A percentile compares a stretch with the other conserved stretches of the same genome.
Conservation (phyloP, 345 rosid species). For the Hirschfeldia incana region DNA sequence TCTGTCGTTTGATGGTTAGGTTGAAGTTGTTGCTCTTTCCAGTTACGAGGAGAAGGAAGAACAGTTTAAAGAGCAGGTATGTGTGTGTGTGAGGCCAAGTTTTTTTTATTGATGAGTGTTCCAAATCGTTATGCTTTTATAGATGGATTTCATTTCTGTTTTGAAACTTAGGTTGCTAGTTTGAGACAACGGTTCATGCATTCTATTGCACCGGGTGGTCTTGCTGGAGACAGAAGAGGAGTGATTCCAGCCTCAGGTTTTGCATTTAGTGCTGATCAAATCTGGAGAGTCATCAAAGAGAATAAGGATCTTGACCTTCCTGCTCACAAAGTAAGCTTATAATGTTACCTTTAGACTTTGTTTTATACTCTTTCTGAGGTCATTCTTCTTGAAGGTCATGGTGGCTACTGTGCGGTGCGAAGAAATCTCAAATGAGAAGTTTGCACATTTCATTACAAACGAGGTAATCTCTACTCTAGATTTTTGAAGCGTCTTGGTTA, state of each 20-base stretch:
- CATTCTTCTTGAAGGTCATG: constrained; percentile 70
- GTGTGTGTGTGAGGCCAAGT: constrained; percentile 14
- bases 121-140: background rate
- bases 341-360: background rate
- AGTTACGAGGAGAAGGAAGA: constrained; percentile 98
- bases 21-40: constrained; percentile 92
- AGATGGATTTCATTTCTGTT: background rate
- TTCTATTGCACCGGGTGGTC: constrained; percentile 97
- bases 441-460: constrained; percentile 54
- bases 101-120: background rate
- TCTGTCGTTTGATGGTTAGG: constrained; percentile 49
- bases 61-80: constrained; percentile 90
- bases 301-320: constrained; percentile 98
- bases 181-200: constrained; percentile 80
- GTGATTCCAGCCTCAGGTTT: constrained; percentile 97
- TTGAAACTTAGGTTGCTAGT: constrained; percentile 64
- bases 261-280: constrained; percentile 85
- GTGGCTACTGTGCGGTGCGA: constrained; percentile 98
- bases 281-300: constrained; percentile 94
- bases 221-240: constrained; percentile 95
- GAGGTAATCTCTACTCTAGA: no score
- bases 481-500: constrained; percentile 14
- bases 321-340: constrained; percentile 79
- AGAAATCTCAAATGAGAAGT: constrained; percentile 88
- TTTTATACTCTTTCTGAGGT: constrained; percentile 3